Base-by-base conservation (phyloP, 169 alveolate species). In the Blepharisma undulans region DNA sequence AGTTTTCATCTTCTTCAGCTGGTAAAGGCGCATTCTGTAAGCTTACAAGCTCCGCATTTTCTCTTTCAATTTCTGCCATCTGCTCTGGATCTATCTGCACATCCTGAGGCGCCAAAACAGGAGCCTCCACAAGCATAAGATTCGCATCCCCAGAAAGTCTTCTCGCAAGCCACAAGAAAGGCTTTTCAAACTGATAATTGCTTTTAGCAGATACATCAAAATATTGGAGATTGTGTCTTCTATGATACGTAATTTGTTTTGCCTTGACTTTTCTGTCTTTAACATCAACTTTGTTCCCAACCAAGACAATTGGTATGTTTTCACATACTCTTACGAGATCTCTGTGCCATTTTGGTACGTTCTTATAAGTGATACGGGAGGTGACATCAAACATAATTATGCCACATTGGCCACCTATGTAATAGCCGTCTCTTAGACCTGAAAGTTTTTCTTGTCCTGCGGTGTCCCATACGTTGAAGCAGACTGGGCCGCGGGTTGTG, bases 401-500 rank as follows among this genome's bases (percentile, higher is more conserved):
- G 59, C 99, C 99, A 93, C 99, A 98, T 88, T 99, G 98, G 48
- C 99, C 99, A 93, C 99, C 99, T 85, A 99, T 98, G 92, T 98
- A 99, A 95, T 99, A 99, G 30, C 99, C 99, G 93, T 99, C 99
- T 85, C 99, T 96, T 90, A 99, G 98, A 21, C 99, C 99, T 66
- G 99, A 99, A 93, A 99, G 98, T 96, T 99, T 99, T 96, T 99
- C 99, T 95, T 99, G 99, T 14, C 99, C 99, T 36, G 99, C 99
- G 48, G 99, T 99, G 92, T 99, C 99, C 99, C 99, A 99, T 19
- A 99, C 99, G 93, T 98, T 98, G 98, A 99, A 98, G 92, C 96
- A 97, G 88, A 99, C 97, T 78, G 97, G 97, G 84, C 99, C 99
- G 86, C 97, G 97, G 90, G 98, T 98, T 66, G 99, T 99, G 94